Evolutionary conservation across 805 yeast genomes (phyloP).

Genomic region (Pichia nakasei): DNA sequence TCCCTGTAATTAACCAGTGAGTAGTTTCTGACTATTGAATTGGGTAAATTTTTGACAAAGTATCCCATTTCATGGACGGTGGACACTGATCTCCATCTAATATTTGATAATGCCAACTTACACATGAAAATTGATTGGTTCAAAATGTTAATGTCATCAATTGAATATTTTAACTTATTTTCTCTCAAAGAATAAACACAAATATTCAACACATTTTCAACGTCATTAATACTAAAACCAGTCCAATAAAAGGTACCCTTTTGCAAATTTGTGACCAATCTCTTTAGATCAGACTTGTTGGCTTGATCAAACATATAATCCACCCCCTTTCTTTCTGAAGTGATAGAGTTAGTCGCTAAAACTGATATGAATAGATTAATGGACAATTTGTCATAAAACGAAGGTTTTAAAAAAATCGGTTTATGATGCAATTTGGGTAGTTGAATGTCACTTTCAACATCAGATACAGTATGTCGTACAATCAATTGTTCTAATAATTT

Average conservation of each 20-base stretch:
- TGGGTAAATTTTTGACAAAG: constrained; percentile 39
- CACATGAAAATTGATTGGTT: constrained; percentile 37
- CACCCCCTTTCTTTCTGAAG: constrained; percentile 56
- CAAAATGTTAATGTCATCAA: constrained; percentile 34
- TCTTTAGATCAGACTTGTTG: constrained; percentile 43
- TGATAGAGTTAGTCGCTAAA: constrained; percentile 62
- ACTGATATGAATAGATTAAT: constrained; percentile 59
- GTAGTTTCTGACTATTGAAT: constrained; percentile 30
- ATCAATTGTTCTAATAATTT: constrained; percentile 39
- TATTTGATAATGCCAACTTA: constrained; percentile 39
- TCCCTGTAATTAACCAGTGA: constrained; percentile 34
- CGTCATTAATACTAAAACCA: constrained; percentile 54
- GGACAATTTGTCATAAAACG: constrained; percentile 51
- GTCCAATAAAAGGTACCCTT: constrained; percentile 70
- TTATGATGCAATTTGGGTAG: constrained; percentile 53
- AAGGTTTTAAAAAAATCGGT: constrained; percentile 52
- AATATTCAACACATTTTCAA: constrained; percentile 42
- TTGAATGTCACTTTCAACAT: constrained; percentile 45
- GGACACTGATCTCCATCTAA: constrained; percentile 50
- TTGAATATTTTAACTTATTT: constrained; percentile 25
- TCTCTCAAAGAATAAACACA: constrained; percentile 36
- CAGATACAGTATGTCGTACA: constrained; percentile 47
- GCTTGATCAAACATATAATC: constrained; percentile 67
- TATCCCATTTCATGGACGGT: constrained; percentile 60
- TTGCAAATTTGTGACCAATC: constrained; percentile 53